Percentiles rank a stretch among this genome's conserved stretches.
Evolutionary conservation across 1,139 yeast species (phyloP).

Genomic region (Kazachstania sp.): DNA sequence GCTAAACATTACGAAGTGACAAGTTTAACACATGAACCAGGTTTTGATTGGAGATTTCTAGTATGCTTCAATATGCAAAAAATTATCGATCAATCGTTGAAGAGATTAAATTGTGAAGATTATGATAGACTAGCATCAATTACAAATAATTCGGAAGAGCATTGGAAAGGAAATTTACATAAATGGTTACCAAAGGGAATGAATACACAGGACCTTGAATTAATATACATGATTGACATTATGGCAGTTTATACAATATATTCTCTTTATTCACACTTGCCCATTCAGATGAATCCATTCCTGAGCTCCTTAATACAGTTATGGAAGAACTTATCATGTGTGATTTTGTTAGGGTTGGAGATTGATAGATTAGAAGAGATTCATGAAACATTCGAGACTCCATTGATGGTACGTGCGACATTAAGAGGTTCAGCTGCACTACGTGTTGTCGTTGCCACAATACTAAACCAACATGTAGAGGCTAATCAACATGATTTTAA

Average conservation of each 20-base stretch:
- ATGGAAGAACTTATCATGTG: slow-evolving; percentile 58
- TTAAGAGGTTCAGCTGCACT: slow-evolving; percentile 58
- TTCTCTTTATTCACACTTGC: slow-evolving; percentile 38
- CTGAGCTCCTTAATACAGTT: slow-evolving; percentile 44
- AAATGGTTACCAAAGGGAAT: slow-evolving; percentile 48
- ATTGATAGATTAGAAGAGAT: slow-evolving; percentile 54
- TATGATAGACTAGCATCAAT: slow-evolving; percentile 33
- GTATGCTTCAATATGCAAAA: slow-evolving; percentile 38
- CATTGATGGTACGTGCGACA: slow-evolving; percentile 42
- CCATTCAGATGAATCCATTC: slow-evolving; percentile 47
- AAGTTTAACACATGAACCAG: slow-evolving; percentile 6
- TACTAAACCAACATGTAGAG: slow-evolving; percentile 41
- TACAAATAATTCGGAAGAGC: slow-evolving; percentile 27
- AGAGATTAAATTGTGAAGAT: slow-evolving; percentile 39
- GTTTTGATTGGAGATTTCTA: slow-evolving; percentile 32
- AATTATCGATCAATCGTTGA: slow-evolving; percentile 38
- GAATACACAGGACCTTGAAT: slow-evolving; percentile 36
- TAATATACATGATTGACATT: slow-evolving; percentile 46
- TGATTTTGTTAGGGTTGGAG: slow-evolving; percentile 50
- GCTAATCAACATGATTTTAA: slow-evolving; percentile 43
- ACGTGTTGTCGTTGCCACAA: slow-evolving; percentile 51
- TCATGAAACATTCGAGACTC: slow-evolving; percentile 36
- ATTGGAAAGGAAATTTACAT: slow-evolving; percentile 34
- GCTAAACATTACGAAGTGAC: slow-evolving; percentile 15
- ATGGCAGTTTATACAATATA: slow-evolving; percentile 44